Percentiles rank a stretch among this genome's conserved stretches.
Evolutionary conservation across 2,329 filamentous ascomycete species (phyloP).

Genomic region (Penicillium capsulatum): DNA sequence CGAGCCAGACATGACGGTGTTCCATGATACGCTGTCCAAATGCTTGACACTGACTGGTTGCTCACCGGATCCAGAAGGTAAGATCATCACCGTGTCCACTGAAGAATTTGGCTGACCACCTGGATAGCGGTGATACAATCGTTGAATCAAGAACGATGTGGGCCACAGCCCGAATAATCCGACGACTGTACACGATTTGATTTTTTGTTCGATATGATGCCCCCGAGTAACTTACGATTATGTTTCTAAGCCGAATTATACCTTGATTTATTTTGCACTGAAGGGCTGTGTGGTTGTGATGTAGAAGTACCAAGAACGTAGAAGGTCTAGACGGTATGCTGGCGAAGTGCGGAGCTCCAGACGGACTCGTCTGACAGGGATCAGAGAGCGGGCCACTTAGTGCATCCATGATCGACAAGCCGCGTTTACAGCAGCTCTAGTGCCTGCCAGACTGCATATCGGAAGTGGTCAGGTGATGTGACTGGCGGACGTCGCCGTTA

Average conservation of each 20-base stretch:
- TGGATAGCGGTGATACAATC: constrained; percentile 1
- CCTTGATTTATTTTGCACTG: too few species aligned
- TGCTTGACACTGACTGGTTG: constrained; percentile 17
- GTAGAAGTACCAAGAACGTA: too few species aligned
- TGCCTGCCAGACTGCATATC: too few species aligned
- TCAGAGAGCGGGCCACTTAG: too few species aligned
- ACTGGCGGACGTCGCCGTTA: not conserved
- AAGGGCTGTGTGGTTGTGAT: too few species aligned
- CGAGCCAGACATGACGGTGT: constrained; percentile 12
- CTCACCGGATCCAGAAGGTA: constrained; percentile 16
- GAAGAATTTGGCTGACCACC: not conserved
- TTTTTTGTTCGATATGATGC: not conserved
- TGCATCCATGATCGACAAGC: too few species aligned
- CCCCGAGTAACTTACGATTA: not conserved
- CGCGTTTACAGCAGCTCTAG: too few species aligned
- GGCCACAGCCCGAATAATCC: not conserved
- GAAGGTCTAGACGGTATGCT: too few species aligned
- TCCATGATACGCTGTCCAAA: constrained; percentile 13
- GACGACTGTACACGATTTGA: constrained; percentile 1
- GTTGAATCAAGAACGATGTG: constrained; percentile 8
- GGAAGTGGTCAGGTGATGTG: too few species aligned
- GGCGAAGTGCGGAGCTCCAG: too few species aligned
- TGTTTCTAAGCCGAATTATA: too few species aligned
- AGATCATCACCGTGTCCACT: not conserved
- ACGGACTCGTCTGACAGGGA: too few species aligned